These are phyloP conservation scores for Sugiyamaella castrensis DNA, from an alignment of 1,139 yeast genomes.

Conservation along the genomic window DNA sequence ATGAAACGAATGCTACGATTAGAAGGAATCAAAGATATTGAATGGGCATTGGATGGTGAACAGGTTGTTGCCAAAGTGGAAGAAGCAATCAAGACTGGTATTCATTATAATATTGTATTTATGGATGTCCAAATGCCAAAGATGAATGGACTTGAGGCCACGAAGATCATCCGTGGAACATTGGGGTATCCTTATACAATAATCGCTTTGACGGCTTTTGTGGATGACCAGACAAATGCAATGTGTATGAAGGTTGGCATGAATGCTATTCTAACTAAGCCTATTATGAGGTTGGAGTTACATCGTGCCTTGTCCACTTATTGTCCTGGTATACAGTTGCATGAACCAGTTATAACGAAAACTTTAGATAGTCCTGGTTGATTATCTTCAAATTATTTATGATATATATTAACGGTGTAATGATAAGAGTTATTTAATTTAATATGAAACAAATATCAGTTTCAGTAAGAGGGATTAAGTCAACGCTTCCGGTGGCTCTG, in stretches of 20 bases:
- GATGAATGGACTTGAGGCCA: constrained; percentile 82
- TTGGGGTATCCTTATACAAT: constrained; percentile 69
- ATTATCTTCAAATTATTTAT: no score
- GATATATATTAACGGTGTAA: background rate
- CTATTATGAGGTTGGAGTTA: constrained; percentile 69
- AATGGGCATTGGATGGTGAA: constrained; percentile 84
- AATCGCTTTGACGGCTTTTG: constrained; percentile 91
- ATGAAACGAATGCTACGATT: constrained; percentile 76
- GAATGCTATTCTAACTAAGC: constrained; percentile 86
- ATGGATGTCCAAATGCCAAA: constrained; percentile 99
- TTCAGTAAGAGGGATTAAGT: background rate
- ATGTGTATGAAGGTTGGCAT: constrained; percentile 80
- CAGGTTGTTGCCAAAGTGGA: constrained; percentile 71
- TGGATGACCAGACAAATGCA: constrained; percentile 78
- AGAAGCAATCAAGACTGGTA: constrained; percentile 44
- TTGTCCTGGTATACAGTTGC: constrained; percentile 29
- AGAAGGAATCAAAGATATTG: constrained; percentile 70
- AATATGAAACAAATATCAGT: background rate
- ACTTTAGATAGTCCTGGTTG: constrained; percentile 9
- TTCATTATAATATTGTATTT: constrained; percentile 64
- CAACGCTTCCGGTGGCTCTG: no score
- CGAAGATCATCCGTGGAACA: constrained; percentile 65
- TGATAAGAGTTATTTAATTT: background rate
- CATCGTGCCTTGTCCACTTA: constrained; percentile 45
- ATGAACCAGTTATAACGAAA: constrained; percentile 18